phyloP scores from a whole-genome alignment of 441 rosid species.

The Adansonia madagascariensis region DNA sequence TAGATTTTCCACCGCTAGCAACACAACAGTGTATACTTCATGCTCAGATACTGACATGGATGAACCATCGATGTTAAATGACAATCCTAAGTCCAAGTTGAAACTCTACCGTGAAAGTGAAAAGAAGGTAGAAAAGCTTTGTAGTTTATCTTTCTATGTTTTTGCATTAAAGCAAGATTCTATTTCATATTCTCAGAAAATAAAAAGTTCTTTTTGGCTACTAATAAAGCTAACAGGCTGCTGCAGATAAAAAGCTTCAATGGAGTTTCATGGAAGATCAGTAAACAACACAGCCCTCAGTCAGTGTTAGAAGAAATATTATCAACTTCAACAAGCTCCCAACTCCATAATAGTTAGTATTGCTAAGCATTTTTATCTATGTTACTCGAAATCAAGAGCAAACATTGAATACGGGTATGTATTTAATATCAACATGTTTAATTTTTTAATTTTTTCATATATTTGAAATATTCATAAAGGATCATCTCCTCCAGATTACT shows the following conservation, averaged over 20 bases:
- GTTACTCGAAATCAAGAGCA: too few species aligned
- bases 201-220: background rate
- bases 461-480: too few species aligned
- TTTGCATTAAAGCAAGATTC: background rate
- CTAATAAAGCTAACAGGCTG: constrained; percentile 41
- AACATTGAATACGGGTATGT: too few species aligned
- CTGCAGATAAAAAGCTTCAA: constrained; percentile 34
- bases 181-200: background rate
- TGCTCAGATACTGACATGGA: constrained; percentile 43
- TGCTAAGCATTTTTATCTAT: background rate
- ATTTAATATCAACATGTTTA: too few species aligned
- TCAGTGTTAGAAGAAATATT: constrained; percentile 33
- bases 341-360: constrained; percentile 28
- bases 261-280: constrained; percentile 31
- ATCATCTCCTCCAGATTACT: too few species aligned
- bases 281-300: constrained; percentile 38
- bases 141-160: background rate
- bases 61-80: constrained; percentile 33
- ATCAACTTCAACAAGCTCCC: constrained; percentile 29
- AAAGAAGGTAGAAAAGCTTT: constrained; percentile 36
- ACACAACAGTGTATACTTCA: constrained; percentile 45
- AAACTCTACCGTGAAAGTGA: constrained; percentile 22
- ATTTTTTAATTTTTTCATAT: too few species aligned
- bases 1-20: constrained; percentile 42
- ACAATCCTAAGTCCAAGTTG: constrained; percentile 19